These are phyloP conservation scores for Colletotrichum sp. DNA, from an alignment of 2,329 filamentous ascomycete species.

Conservation along the genomic window DNA sequence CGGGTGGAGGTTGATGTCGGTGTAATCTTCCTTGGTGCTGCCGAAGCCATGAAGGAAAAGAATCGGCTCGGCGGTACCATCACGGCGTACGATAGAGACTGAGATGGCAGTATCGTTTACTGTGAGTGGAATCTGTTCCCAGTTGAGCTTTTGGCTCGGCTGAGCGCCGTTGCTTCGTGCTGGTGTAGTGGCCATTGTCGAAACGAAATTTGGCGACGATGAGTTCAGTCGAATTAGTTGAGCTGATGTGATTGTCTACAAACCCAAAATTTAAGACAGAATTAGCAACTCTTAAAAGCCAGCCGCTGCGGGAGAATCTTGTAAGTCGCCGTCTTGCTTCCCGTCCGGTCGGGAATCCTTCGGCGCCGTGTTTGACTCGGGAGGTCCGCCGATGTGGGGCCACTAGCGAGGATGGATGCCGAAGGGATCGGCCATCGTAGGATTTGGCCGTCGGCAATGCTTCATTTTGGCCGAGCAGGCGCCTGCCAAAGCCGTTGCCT, in stretches of 20 bases:
- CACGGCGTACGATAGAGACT: conserved; percentile 6
- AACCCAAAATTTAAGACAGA: too few species aligned
- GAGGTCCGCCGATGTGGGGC: neutral
- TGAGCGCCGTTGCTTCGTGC: neutral
- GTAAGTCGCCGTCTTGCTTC: neutral
- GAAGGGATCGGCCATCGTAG: neutral
- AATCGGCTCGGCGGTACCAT: neutral
- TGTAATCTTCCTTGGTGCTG: conserved; percentile 29
- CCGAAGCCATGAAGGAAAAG: conserved; percentile 30
- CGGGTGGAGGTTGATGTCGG: conserved; percentile 23
- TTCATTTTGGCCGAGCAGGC: neutral
- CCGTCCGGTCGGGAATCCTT: neutral
- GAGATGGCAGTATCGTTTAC: conserved; percentile 24
- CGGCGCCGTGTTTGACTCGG: neutral
- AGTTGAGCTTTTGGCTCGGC: neutral
- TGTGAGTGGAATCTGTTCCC: neutral
- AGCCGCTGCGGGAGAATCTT: neutral
- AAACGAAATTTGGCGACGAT: neutral
- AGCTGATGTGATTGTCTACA: neutral
- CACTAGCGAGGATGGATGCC: neutral
- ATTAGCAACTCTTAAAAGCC: neutral
- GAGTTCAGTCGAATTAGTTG: fast-evolving
- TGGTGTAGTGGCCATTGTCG: neutral
- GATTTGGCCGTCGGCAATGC: neutral
- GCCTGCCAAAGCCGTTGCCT: neutral